A percentile compares a stretch with the other conserved stretches of the same genome.
Evolutionary conservation across 805 yeast genomes (phyloP).

Genomic region (Yamadazyma insecticola): DNA sequence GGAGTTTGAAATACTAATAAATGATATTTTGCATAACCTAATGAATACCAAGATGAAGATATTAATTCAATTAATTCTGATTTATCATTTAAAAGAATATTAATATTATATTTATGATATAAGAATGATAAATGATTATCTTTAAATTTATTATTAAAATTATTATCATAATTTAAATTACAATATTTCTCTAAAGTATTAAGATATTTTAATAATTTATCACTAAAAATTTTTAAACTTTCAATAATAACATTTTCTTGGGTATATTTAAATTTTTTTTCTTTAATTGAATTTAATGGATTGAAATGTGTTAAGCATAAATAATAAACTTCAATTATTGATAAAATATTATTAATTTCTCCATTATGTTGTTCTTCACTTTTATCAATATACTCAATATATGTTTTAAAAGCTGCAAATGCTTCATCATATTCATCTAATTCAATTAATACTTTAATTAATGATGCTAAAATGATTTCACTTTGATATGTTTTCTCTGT

Average conservation of each 20-base stretch:
- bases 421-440: slow-evolving; percentile 40
- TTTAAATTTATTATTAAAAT: slow-evolving; percentile 6
- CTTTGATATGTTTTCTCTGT: slow-evolving; percentile 34
- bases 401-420: slow-evolving; percentile 37
- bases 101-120: slow-evolving; percentile 29
- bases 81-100: slow-evolving; percentile 21
- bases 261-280: slow-evolving; percentile 22
- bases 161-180: slow-evolving; percentile 25
- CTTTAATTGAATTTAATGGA: slow-evolving; percentile 27
- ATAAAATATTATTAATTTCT: slow-evolving; percentile 24
- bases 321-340: slow-evolving; percentile 29
- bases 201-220: slow-evolving; percentile 21
- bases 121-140: slow-evolving; percentile 27
- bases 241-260: slow-evolving; percentile 16
- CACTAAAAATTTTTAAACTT: slow-evolving; percentile 13
- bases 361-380: slow-evolving; percentile 30
- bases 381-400: slow-evolving; percentile 25
- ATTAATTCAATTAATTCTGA: slow-evolving; percentile 23
- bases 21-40: slow-evolving; percentile 29
- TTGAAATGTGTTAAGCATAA: slow-evolving; percentile 30
- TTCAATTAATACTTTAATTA: slow-evolving; percentile 28
- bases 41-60: slow-evolving; percentile 33
- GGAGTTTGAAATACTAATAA: slow-evolving; percentile 23
- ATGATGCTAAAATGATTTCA: slow-evolving; percentile 26
- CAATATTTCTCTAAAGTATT: slow-evolving; percentile 16